Evolutionary conservation across 768 basidiomycete genomes (phyloP).

Genomic region (Flagelloscypha sp.): DNA sequence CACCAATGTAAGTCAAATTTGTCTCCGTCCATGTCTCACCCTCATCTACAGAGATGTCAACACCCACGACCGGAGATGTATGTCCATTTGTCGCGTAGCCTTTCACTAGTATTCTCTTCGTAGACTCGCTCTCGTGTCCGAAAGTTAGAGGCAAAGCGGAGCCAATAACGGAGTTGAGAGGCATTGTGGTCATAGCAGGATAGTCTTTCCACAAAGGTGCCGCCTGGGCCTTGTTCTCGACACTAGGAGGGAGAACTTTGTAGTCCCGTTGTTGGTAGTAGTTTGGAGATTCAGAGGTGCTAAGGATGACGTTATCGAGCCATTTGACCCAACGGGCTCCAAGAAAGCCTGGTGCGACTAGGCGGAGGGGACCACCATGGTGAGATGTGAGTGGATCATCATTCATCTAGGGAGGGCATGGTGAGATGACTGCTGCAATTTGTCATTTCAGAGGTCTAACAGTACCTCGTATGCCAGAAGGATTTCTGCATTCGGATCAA

Average conservation of each 20-base stretch:
- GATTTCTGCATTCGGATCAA: slow-evolving; percentile 39
- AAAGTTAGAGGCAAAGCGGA: too few species aligned
- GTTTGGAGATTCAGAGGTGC: slow-evolving; percentile 51
- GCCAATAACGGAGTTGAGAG: slow-evolving; percentile 56
- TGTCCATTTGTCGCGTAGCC: slow-evolving; percentile 50
- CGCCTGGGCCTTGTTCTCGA: slow-evolving; percentile 39
- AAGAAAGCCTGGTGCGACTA: slow-evolving; percentile 58
- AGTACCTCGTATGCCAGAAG: slow-evolving; percentile 57
- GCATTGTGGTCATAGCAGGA: slow-evolving; percentile 49
- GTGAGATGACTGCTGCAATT: neutral
- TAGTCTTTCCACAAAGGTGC: slow-evolving; percentile 41
- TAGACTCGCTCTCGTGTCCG: slow-evolving; percentile 21
- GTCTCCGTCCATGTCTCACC: slow-evolving; percentile 45
- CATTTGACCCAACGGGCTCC: slow-evolving; percentile 76
- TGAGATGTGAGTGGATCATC: slow-evolving; percentile 46
- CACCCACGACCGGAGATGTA: slow-evolving; percentile 33
- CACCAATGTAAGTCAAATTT: slow-evolving; percentile 49
- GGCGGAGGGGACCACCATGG: slow-evolving; percentile 60
- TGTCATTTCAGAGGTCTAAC: slow-evolving; percentile 2
- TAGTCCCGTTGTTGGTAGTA: slow-evolving; percentile 72
- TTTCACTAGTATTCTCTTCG: slow-evolving; percentile 30
- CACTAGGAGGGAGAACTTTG: slow-evolving; percentile 47
- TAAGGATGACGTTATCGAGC: slow-evolving; percentile 53
- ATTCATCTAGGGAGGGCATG: slow-evolving; percentile 48
- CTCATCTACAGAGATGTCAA: slow-evolving; percentile 46